phyloP scores from a whole-genome alignment of 1,139 yeast species.

The Kodamaea arcana region DNA sequence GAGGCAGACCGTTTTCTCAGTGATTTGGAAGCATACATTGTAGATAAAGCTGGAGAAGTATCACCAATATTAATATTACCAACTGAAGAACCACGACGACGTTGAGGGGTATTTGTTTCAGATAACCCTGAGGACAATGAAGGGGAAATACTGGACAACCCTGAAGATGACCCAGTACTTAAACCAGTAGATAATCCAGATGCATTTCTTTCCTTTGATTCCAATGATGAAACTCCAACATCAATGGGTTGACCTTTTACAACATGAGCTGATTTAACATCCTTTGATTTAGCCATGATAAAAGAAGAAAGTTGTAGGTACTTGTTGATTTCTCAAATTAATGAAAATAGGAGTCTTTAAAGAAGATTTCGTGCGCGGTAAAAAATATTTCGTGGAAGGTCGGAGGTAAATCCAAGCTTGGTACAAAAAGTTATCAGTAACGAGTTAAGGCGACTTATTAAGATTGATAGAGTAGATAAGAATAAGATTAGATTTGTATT shows the following conservation, averaged over 20 bases:
- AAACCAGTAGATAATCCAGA: neutral
- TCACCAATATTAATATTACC: conserved; percentile 61
- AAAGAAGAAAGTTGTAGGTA: neutral
- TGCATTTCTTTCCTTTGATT: neutral
- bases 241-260: conserved; percentile 7
- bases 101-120: conserved; percentile 10
- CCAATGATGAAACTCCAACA: conserved; percentile 3
- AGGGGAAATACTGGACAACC: too few species aligned
- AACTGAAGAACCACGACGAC: conserved; percentile 52
- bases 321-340: conserved; percentile 4
- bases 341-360: conserved; percentile 1
- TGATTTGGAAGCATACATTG: conserved; percentile 40
- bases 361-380: too few species aligned
- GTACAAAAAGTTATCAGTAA: too few species aligned
- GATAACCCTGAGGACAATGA: too few species aligned
- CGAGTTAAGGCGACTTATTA: too few species aligned
- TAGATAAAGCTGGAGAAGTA: conserved; percentile 46
- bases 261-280: conserved; percentile 4
- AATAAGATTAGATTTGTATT: too few species aligned
- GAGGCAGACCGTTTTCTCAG: conserved; percentile 31
- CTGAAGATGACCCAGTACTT: neutral
- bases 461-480: too few species aligned
- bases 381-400: too few species aligned
- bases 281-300: neutral
- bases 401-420: too few species aligned